A percentile compares a stretch with the other conserved stretches of the same genome.
These are phyloP conservation scores for Lentinula sp. DNA, from an alignment of 768 basidiomycete genomes.

Conservation along the genomic window DNA sequence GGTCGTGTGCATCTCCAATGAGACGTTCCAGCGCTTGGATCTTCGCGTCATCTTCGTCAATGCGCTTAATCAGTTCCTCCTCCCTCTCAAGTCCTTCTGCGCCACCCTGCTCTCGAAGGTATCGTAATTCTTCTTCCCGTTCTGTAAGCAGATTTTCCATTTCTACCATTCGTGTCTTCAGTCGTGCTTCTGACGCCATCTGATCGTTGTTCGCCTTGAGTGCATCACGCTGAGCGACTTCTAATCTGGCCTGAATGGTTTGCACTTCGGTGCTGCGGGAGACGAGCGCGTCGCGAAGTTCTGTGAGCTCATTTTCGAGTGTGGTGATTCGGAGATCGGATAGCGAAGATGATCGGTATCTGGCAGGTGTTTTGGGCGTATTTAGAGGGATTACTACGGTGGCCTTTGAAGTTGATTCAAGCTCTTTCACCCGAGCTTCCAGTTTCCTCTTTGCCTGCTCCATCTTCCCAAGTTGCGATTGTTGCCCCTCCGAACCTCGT, in stretches of 20 bases:
- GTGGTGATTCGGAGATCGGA: constrained; percentile 42
- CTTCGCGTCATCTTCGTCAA: constrained; percentile 70
- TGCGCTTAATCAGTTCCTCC: constrained; percentile 53
- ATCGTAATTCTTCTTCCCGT: constrained; percentile 54
- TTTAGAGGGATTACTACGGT: constrained; percentile 14
- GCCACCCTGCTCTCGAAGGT: constrained; percentile 33
- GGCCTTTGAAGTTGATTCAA: constrained; percentile 36
- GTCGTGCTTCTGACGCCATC: constrained; percentile 43
- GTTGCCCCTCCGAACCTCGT: constrained; percentile 42
- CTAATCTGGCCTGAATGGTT: constrained; percentile 38
- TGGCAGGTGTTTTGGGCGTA: constrained; percentile 27
- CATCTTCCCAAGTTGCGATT: constrained; percentile 35
- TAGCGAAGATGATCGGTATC: constrained; percentile 56
- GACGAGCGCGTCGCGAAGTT: constrained; percentile 34
- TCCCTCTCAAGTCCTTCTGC: constrained; percentile 37
- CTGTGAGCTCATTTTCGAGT: constrained; percentile 53
- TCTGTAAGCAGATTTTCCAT: constrained; percentile 41
- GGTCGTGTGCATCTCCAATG: constrained; percentile 32
- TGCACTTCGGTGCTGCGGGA: constrained; percentile 41
- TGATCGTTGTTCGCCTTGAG: constrained; percentile 55
- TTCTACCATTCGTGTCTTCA: constrained; percentile 36
- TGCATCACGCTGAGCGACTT: constrained; percentile 41
- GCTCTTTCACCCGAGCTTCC: constrained; percentile 52
- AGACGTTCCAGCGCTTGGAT: constrained; percentile 51
- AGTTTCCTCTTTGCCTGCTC: constrained; percentile 54